Evolutionary conservation across 2,329 filamentous ascomycete species (phyloP), one percentile per base, ranked within the genome.

Genomic region (Claviceps maximensis): DNA sequence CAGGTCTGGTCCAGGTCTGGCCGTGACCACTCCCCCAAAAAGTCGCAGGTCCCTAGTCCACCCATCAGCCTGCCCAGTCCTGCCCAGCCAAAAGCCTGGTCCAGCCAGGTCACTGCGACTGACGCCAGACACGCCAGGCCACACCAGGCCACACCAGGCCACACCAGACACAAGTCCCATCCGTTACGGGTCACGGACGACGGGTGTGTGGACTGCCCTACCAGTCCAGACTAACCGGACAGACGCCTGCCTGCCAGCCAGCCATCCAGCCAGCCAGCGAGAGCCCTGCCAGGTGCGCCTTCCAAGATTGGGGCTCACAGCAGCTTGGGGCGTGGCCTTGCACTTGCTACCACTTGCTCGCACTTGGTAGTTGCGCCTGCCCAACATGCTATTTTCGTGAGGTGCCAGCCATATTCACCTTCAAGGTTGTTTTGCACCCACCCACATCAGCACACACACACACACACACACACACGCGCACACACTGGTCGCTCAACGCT

Each of bases 31-130:
- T 19, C 38, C 51, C 41, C 41, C 21, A 9, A 44, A 4, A 8
- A 9, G 42, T 52, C 44, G 23, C 41, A 48, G 42, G 33, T 42
- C 29, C 50, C 29, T n/a, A 21, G 31, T 52, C 27, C 23, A 36
- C 50, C 50, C 50, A 40, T 46, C 42, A 23, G 8, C 51, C 51
- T 45, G 47, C 47, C 27, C 47, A 49, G 44, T 42, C 40, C 38
- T 41, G 17, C 33, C 42, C 19, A 27, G 41, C 12, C n/a, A n/a
- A n/a, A n/a, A n/a, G 47, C 33, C 41, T 51, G 48, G 49, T 27
- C 45, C 27, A 33, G 44, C 29, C 31, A 54, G 45, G 53, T 40
- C 44, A 45, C 44, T 29, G 36, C 49, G 51, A 49, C 51, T 15
- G 21, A 41, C 50, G 19, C 27, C 41, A 13, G 41, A 38, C 12